A percentile compares a stretch with the other conserved stretches of the same genome.
Conservation (phyloP, 352 stramenopile genomes). For the Plasmopara viticola region DNA sequence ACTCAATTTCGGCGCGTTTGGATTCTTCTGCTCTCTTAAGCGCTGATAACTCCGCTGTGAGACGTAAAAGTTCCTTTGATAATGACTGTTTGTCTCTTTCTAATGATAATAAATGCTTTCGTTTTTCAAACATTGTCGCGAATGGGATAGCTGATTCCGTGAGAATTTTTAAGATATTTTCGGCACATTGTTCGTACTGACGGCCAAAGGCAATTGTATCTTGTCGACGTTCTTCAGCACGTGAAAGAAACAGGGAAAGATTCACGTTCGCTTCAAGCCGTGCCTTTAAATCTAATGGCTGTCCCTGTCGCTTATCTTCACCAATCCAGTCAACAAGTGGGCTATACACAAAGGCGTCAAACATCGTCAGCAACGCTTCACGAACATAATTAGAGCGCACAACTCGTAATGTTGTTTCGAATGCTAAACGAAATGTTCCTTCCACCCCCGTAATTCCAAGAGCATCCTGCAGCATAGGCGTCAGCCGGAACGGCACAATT, state of each 20-base stretch:
- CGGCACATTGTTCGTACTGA: conserved; percentile 24
- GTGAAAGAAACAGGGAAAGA: conserved; percentile 76
- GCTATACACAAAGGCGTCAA: conserved; percentile 86
- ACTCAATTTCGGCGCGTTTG: conserved; percentile 7
- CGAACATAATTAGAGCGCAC: conserved; percentile 53
- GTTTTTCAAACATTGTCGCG: conserved; percentile 13
- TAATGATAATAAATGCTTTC: conserved; percentile 17
- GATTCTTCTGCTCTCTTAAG: conserved; percentile 7
- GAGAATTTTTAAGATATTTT: conserved; percentile 16
- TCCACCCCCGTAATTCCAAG: conserved; percentile 74
- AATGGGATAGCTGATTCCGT: conserved; percentile 17
- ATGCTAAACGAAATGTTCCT: conserved; percentile 58
- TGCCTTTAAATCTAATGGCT: conserved; percentile 46
- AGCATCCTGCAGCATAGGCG: conserved; percentile 67
- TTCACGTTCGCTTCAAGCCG: conserved; percentile 82
- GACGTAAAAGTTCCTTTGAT: conserved; percentile 6
- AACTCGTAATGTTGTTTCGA: conserved; percentile 70
- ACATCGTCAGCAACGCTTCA: conserved; percentile 61
- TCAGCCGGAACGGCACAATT: conserved; percentile 88
- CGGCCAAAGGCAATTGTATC: conserved; percentile 47
- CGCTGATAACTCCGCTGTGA: conserved; percentile 8
- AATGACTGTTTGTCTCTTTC: conserved; percentile 24
- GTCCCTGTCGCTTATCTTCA: conserved; percentile 32
- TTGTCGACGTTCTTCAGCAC: conserved; percentile 66
- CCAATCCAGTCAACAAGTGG: conserved; percentile 72